Base-by-base conservation (phyloP, 164 flowering plant species). In the Chimonanthus salicifolius region DNA sequence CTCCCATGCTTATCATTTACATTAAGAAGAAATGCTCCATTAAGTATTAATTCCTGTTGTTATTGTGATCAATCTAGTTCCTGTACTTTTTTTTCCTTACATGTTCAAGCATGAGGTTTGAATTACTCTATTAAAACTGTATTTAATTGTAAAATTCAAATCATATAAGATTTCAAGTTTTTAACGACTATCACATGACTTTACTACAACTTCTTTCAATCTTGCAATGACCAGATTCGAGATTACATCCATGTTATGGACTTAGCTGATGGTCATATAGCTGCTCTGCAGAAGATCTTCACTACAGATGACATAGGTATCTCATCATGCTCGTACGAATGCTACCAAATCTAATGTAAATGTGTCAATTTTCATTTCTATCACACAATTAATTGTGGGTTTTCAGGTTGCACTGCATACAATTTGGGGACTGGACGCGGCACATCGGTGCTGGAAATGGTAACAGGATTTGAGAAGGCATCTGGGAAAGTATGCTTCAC, bases 231-330 rank as follows among this genome's bases (percentile, higher is more conserved):
- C 71, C 86, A 92, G 94, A 71, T 92, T 43, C 83, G 95, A 72
- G 96, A 89, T 74, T 90, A 90, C 83, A 89, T 92, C 76, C 97
- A 92, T 83, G 97, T 88, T 7, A 85, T 90, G 90, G 96, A 90
- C 84, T 80, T 90, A 54, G 97, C 95, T 16, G 92, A 90, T 82
- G 97, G 96, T 68, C 97, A 92, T 71, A 83, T 92, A 75, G 90
- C 88, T 73, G 97, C 97, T 20, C 82, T 92, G 49, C 81, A 72
- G 74, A 90, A 89, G 83, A 83, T 92, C 72, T 82, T 90, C 18
- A 73, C 80, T 5, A 60, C 84, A 47, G 80, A 84, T 1, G 65
- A 86, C 71, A 88, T 87, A 84, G 97, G 97, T 92, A 13, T 74
- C 43, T 68, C 70, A 0, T 68, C 70, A 0, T 5, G 5, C 15